Conservation (phyloP, 2,329 filamentous ascomycete genomes). For the Hypoxylon rubiginosum region DNA sequence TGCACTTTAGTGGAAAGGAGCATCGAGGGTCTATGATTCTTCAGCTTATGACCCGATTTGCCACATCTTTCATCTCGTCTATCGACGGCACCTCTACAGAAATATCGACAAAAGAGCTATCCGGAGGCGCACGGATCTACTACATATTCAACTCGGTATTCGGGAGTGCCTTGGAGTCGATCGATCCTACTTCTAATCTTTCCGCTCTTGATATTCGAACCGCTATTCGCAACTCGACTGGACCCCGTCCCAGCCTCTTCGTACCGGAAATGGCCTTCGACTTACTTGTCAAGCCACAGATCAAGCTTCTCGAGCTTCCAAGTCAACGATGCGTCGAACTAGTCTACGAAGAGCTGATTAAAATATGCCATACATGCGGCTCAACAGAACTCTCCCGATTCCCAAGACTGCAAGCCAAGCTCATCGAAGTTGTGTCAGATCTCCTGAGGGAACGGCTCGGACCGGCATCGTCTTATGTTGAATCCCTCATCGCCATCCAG, state of each 20-base stretch:
- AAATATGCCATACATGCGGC: constrained; percentile 98
- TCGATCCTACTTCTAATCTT: constrained; percentile 95
- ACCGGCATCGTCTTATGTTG: constrained; percentile 90
- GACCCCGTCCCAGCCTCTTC: constrained; percentile 93
- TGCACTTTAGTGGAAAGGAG: constrained; percentile 97
- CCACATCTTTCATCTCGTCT: constrained; percentile 96
- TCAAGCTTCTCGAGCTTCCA: constrained; percentile 94
- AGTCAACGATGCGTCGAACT: constrained; percentile 97
- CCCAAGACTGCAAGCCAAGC: constrained; percentile 92
- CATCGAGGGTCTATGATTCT: constrained; percentile 94
- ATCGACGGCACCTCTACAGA: constrained; percentile 99
- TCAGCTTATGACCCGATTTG: constrained; percentile 98
- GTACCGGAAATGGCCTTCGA: constrained; percentile 98
- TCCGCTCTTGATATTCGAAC: constrained; percentile 96
- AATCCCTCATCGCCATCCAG: constrained; percentile 97
- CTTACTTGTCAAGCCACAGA: constrained; percentile 96
- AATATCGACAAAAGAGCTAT: constrained; percentile 98
- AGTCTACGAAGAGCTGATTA: constrained; percentile 98
- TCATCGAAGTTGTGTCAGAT: constrained; percentile 98
- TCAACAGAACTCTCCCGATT: constrained; percentile 94
- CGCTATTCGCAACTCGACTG: constrained; percentile 97
- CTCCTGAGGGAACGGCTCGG: constrained; percentile 92
- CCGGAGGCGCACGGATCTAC: constrained; percentile 94
- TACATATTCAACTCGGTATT: constrained; percentile 99
- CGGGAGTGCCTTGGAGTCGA: constrained; percentile 93